Evolutionary conservation across 2,329 filamentous ascomycete genomes (phyloP).

Genomic region (Pseudogymnoascus sp.): DNA sequence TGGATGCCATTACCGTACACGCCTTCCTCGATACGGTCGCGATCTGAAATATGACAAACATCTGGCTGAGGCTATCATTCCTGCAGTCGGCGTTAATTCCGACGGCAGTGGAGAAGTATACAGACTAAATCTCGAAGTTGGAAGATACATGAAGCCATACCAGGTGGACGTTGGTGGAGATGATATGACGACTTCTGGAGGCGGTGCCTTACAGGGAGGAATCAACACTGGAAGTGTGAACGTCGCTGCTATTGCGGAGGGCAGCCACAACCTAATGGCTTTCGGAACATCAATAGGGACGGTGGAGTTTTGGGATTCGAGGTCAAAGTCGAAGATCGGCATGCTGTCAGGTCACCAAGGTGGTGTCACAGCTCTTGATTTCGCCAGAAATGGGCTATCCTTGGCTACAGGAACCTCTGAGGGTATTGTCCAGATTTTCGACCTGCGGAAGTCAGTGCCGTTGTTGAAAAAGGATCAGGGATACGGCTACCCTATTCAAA

Average conservation of each 20-base stretch:
- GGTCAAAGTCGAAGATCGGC: constrained; percentile 73
- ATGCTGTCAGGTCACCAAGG: constrained; percentile 60
- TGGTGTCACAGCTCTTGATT: constrained; percentile 81
- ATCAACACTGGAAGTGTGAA: constrained; percentile 82
- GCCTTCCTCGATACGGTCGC: constrained; percentile 85
- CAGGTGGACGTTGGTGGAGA: constrained; percentile 85
- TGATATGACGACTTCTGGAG: constrained; percentile 56
- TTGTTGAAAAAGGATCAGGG: constrained; percentile 90
- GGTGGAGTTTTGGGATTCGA: constrained; percentile 91
- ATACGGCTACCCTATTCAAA: constrained; percentile 87
- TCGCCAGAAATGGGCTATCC: constrained; percentile 73
- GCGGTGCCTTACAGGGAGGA: constrained; percentile 74
- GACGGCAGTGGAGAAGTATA: constrained; percentile 90
- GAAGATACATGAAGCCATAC: constrained; percentile 89
- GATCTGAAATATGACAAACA: constrained; percentile 78
- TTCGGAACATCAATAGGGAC: constrained; percentile 95
- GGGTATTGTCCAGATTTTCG: constrained; percentile 83
- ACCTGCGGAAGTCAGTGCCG: constrained; percentile 78
- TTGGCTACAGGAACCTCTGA: constrained; percentile 80
- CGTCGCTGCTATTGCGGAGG: constrained; percentile 74
- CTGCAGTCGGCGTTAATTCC: constrained; percentile 75
- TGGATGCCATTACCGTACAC: constrained; percentile 80
- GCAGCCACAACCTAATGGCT: constrained; percentile 79
- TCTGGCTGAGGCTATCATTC: constrained; percentile 76
- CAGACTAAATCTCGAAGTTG: constrained; percentile 80